A percentile compares a stretch with the other conserved stretches of the same genome.
Evolutionary conservation across 345 rosid genomes (phyloP).

Genomic region (Physaria fendleri): DNA sequence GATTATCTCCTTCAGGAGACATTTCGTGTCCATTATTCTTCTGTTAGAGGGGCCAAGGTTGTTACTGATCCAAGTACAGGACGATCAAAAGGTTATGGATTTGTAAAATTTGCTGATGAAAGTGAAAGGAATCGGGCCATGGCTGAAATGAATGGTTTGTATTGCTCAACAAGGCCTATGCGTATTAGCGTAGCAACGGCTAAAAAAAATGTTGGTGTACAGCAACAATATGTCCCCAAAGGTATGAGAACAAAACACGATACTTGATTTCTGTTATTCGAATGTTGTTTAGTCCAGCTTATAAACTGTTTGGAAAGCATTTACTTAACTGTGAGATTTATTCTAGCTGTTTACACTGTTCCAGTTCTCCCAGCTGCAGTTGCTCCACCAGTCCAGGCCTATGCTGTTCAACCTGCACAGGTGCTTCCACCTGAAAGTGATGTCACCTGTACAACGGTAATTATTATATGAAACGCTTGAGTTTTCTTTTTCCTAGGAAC

Average conservation of each 20-base stretch:
- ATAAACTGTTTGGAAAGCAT: slow-evolving; percentile 7
- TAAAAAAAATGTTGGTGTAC: slow-evolving; percentile 55
- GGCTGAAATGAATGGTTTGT: slow-evolving; percentile 92
- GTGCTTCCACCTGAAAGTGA: slow-evolving; percentile 67
- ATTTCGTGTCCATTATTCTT: slow-evolving; percentile 67
- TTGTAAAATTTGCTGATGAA: slow-evolving; percentile 89
- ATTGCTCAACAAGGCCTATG: slow-evolving; percentile 92
- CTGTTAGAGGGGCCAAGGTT: slow-evolving; percentile 98
- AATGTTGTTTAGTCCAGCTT: no score
- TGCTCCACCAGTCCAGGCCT: slow-evolving; percentile 55
- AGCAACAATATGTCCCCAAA: slow-evolving; percentile 64
- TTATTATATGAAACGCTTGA: slow-evolving; percentile 17
- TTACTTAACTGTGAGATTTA: slow-evolving; percentile 8
- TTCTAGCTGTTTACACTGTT: slow-evolving; percentile 27
- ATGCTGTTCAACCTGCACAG: slow-evolving; percentile 52
- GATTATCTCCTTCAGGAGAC: slow-evolving; percentile 95
- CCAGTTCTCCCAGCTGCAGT: slow-evolving; percentile 43
- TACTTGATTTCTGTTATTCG: neutral
- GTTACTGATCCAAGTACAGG: slow-evolving; percentile 95
- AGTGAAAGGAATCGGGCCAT: slow-evolving; percentile 85
- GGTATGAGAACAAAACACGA: slow-evolving; percentile 31
- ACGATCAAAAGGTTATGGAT: slow-evolving; percentile 97
- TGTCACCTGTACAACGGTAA: slow-evolving; percentile 73
- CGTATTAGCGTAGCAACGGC: slow-evolving; percentile 93
- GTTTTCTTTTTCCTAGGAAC: neutral